These are phyloP conservation scores for Zymoseptoria passerinii DNA, from an alignment of 2,329 filamentous ascomycete species.

Conservation along the genomic window DNA sequence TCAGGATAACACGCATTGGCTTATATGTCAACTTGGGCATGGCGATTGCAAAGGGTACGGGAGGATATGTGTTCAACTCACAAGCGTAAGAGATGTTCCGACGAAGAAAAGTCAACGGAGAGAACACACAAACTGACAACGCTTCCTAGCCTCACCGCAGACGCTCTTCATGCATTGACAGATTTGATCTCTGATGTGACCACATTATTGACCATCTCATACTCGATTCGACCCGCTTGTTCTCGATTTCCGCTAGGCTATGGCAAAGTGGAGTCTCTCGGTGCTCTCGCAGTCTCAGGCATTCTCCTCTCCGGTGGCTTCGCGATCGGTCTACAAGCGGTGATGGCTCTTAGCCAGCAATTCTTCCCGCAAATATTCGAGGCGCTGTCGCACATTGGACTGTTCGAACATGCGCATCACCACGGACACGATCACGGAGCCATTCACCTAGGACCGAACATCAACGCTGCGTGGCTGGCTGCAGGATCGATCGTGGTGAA, in stretches of 20 bases:
- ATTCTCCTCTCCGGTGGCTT: slow-evolving; percentile 82
- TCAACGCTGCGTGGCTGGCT: slow-evolving; percentile 93
- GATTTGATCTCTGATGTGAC: slow-evolving; percentile 92
- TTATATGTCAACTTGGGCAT: slow-evolving; percentile 85
- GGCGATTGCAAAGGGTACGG: slow-evolving; percentile 86
- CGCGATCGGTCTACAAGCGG: slow-evolving; percentile 70
- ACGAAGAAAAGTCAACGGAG: background rate
- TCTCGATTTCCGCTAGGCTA: slow-evolving; percentile 82
- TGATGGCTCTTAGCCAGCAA: slow-evolving; percentile 48
- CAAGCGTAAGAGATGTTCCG: slow-evolving; percentile 43
- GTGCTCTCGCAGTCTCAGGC: slow-evolving; percentile 84
- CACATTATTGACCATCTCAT: slow-evolving; percentile 88
- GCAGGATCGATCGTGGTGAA: slow-evolving; percentile 84
- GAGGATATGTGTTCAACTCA: slow-evolving; percentile 90
- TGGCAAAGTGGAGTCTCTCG: slow-evolving; percentile 95
- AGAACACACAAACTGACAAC: background rate
- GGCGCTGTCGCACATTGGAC: slow-evolving; percentile 34
- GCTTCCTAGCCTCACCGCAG: slow-evolving; percentile 44
- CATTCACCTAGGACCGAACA: slow-evolving; percentile 54
- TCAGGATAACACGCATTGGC: slow-evolving; percentile 84
- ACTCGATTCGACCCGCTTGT: slow-evolving; percentile 78
- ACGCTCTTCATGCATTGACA: slow-evolving; percentile 90
- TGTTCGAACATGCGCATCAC: slow-evolving; percentile 46
- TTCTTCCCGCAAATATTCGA: slow-evolving; percentile 42
- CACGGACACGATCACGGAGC: slow-evolving; percentile 52